Evolutionary conservation across 2,329 filamentous ascomycete species (phyloP).

Genomic region (Cladosporium sp.): DNA sequence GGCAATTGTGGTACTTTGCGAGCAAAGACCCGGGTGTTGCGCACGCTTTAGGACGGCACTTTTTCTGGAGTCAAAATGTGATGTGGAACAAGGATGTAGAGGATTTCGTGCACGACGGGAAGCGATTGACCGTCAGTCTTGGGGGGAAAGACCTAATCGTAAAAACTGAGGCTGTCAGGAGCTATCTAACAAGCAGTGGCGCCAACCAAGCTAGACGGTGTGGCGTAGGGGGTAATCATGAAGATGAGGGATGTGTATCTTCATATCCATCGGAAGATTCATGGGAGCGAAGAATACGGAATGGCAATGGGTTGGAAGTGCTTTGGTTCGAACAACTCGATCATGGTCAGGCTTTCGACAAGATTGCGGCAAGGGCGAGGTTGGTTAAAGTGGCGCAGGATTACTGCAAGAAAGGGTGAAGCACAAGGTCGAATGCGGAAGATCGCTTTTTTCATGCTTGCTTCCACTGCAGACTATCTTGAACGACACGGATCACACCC

Average conservation of each 20-base stretch:
- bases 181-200: neutral
- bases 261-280: neutral
- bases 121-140: neutral
- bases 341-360: neutral
- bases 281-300: neutral
- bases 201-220: neutral
- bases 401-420: neutral
- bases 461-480: no score
- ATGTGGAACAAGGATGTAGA: neutral
- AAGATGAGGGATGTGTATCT: neutral
- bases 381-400: neutral
- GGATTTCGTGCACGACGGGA: neutral
- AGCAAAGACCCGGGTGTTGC: slow-evolving; percentile 1
- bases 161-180: neutral
- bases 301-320: neutral
- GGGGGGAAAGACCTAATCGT: neutral
- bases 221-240: neutral
- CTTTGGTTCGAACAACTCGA: neutral
- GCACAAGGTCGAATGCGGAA: neutral
- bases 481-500: no score
- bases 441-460: no score
- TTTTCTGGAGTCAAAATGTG: neutral
- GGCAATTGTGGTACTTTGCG: neutral
- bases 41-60: neutral
- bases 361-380: neutral